A percentile compares a stretch with the other conserved stretches of the same genome.
These are phyloP conservation scores for Lyophyllum atratum DNA, from an alignment of 768 basidiomycete species.

Conservation along the genomic window DNA sequence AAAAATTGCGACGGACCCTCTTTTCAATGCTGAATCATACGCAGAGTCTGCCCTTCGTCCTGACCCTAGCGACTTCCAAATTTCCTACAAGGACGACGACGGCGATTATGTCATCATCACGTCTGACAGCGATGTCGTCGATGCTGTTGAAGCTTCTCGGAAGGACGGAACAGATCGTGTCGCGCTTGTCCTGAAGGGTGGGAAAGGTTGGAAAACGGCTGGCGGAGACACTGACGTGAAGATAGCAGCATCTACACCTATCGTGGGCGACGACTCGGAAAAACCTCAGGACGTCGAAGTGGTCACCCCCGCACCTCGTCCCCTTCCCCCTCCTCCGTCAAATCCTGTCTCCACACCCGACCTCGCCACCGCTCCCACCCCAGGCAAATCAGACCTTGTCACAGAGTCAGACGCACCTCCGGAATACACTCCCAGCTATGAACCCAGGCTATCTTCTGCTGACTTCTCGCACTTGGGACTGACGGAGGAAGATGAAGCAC, in stretches of 20 bases:
- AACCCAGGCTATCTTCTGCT: neutral
- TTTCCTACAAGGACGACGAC: slow-evolving; percentile 5
- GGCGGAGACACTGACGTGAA: neutral
- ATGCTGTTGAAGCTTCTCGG: neutral
- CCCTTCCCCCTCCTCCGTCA: too few relatives aligned
- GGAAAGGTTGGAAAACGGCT: neutral
- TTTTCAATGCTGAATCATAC: neutral
- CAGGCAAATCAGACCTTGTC: neutral
- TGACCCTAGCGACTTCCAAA: neutral
- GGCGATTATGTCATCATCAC: slow-evolving; percentile 3
- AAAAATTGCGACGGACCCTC: slow-evolving; percentile 1
- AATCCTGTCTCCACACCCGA: neutral
- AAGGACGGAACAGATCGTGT: slow-evolving; percentile 1
- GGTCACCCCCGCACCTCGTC: too few relatives aligned
- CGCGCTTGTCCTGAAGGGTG: neutral
- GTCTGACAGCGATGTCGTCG: neutral
- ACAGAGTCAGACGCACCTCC: slow-evolving; percentile 2
- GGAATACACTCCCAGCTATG: slow-evolving; percentile 1
- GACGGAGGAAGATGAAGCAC: neutral
- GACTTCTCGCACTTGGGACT: neutral
- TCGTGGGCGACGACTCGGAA: neutral
- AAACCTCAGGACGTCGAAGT: too few relatives aligned
- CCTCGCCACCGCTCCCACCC: neutral
- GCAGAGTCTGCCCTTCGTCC: neutral
- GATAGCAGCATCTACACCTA: neutral